Percentiles rank a stretch among this genome's conserved stretches.
Evolutionary conservation across 306 rosid species (phyloP).

Genomic region (Amphicarpaea edgeworthii): DNA sequence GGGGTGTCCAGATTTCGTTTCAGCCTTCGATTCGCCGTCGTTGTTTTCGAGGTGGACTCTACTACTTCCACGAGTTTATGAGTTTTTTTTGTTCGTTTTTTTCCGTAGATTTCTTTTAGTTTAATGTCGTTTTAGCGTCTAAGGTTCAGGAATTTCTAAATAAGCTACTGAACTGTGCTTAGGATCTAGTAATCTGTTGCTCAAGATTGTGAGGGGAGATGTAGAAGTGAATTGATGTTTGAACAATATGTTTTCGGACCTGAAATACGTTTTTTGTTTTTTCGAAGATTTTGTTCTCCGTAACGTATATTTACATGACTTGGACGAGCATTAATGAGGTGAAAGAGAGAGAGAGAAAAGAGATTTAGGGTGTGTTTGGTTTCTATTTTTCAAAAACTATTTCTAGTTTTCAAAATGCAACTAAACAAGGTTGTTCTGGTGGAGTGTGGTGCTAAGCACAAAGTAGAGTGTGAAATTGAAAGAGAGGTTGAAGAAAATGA

Average conservation of each 20-base stretch:
- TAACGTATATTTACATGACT: slow-evolving; percentile 9
- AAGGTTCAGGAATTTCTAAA: slow-evolving; percentile 45
- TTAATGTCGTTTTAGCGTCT: slow-evolving; percentile 30
- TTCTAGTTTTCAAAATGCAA: not conserved
- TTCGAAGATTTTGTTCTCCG: too few relatives aligned
- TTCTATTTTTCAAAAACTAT: not conserved
- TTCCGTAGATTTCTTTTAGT: slow-evolving; percentile 5
- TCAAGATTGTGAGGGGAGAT: slow-evolving; percentile 38
- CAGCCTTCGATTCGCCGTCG: slow-evolving; percentile 58
- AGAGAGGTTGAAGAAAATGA: not conserved
- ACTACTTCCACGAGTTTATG: not conserved
- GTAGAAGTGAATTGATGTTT: not conserved
- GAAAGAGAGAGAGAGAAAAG: not conserved
- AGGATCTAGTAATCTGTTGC: slow-evolving; percentile 40
- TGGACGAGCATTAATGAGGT: slow-evolving; percentile 9
- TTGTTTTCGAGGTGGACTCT: slow-evolving; percentile 73
- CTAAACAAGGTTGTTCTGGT: not conserved
- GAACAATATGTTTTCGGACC: slow-evolving; percentile 15
- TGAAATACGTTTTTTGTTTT: not conserved
- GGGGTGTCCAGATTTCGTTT: slow-evolving; percentile 54
- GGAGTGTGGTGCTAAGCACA: not conserved
- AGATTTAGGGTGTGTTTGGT: not conserved
- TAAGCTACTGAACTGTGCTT: slow-evolving; percentile 16
- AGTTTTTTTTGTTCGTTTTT: not conserved
- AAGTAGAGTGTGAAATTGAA: not conserved